These are phyloP conservation scores for Pouteria glomerata DNA, from an alignment of 148 eudicot genomes.

Conservation along the genomic window DNA sequence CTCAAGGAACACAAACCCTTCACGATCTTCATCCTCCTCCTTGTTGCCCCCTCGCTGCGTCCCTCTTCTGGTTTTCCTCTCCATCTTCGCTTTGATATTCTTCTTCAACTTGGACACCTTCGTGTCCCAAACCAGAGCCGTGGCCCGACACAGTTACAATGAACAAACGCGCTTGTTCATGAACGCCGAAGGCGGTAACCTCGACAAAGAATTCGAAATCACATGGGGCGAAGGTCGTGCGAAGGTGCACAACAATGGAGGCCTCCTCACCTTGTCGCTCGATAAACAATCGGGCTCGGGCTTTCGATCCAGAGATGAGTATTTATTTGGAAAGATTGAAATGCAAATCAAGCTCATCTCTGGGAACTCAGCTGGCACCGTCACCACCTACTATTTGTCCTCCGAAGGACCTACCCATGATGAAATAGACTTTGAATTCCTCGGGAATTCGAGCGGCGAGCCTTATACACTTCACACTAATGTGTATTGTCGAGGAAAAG, in stretches of 20 bases:
- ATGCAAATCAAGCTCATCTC: conserved; percentile 20
- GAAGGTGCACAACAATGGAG: conserved; percentile 12
- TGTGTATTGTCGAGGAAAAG: conserved; percentile 17
- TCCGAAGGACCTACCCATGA: conserved; percentile 19
- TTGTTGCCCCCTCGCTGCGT: not conserved
- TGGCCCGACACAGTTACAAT: conserved; percentile 4
- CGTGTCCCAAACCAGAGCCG: conserved; percentile 8
- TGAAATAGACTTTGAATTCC: conserved; percentile 23
- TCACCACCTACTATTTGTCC: conserved; percentile 19
- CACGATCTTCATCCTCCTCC: not conserved
- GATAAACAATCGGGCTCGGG: conserved; percentile 18
- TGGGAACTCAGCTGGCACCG: conserved; percentile 21
- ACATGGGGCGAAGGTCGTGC: conserved; percentile 23
- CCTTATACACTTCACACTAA: conserved; percentile 24
- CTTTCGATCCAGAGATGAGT: conserved; percentile 14
- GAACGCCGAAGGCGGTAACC: conserved; percentile 3
- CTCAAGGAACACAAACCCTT: conserved; percentile 4
- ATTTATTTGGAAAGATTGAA: conserved; percentile 15
- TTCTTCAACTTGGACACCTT: conserved; percentile 16
- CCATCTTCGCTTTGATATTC: conserved; percentile 7
- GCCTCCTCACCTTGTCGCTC: conserved; percentile 16
- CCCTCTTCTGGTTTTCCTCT: conserved; percentile 7
- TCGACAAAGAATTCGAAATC: conserved; percentile 12
- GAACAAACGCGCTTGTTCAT: conserved; percentile 3
- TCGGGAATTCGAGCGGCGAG: conserved; percentile 21